Evolutionary conservation across 768 basidiomycete species (phyloP), one percentile per base, ranked within the genome.

Genomic region (Paxillus ammoniavirescens): DNA sequence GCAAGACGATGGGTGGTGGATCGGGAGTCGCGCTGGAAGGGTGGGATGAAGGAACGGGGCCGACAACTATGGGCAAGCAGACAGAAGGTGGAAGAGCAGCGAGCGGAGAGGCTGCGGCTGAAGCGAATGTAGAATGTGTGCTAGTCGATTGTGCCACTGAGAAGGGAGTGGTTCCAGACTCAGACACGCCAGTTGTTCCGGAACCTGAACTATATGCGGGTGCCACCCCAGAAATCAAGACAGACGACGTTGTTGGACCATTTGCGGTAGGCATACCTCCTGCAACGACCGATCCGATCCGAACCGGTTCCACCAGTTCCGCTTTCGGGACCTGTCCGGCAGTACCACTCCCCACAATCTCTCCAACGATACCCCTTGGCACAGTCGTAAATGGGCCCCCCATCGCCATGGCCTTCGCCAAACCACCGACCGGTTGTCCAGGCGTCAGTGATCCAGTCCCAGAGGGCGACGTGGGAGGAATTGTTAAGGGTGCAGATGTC

Each of bases 21-120:
- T 82, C 79, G 52, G 81, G 75, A n/a, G 70, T 53, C 14, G 63
- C 53, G 4, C 70, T 54, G 67, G 80, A 56, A 13, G 86, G 77
- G 57, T 85, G 84, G 17, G 82, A 80, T 5, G 80, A 74, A 26
- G 82, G 92, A 62, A 87, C 81, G 38, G 88, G 84, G 7, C 84
- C 86, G 41, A 94, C 75, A 36, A 90, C 69, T 55, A 93, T 91
- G 8, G 92, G 91, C 45, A 92, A 79, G 45, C 83, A 80, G 31
- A 91, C 86, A 50, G 69, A 65, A 18, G 70, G 61, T 1, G 68
- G 62, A 6, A 75, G 64, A 41, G 73, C 48, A 40, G 70, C 46
- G 17, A 72, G 66, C 12, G 67, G 56, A 26, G 71, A 61, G 10
- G 51, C 8, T 2, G 64, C 42, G 18, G 17, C 33, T 2, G 55